Conservation (phyloP, 1,284 basidiomycete species). For the Xerocomus amazonicus region DNA sequence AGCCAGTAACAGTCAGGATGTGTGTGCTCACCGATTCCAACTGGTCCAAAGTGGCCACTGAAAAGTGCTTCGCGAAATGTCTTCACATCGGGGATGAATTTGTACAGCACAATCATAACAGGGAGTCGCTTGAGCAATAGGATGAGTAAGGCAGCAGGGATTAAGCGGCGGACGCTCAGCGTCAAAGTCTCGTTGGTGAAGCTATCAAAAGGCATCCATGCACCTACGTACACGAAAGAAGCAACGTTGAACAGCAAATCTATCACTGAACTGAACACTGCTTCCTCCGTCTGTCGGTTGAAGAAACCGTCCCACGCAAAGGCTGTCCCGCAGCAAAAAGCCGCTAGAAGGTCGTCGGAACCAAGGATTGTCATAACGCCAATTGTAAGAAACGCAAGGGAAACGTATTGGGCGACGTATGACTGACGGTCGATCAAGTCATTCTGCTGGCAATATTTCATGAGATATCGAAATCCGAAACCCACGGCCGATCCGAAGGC, state of each 20-base stretch:
- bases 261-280: conserved; percentile 95
- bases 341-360: conserved; percentile 91
- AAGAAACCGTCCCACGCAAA: conserved; percentile 99
- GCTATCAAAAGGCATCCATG: conserved; percentile 87
- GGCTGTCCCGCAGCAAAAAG: conserved; percentile 93
- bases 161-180: conserved; percentile 77
- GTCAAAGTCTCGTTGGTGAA: conserved; percentile 68
- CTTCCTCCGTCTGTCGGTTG: conserved; percentile 92
- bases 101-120: conserved; percentile 76
- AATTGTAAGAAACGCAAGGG: conserved; percentile 77
- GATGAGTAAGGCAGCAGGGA: conserved; percentile 78
- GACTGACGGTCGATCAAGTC: conserved; percentile 96
- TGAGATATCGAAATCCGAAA: conserved; percentile 82
- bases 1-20: neutral
- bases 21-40: conserved; percentile 64
- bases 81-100: conserved; percentile 92
- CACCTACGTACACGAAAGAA: conserved; percentile 89
- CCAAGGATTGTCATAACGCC: conserved; percentile 84
- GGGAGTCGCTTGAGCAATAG: conserved; percentile 83
- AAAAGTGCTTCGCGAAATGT: conserved; percentile 85
- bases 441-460: conserved; percentile 91
- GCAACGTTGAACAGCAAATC: conserved; percentile 89
- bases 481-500: conserved; percentile 81
- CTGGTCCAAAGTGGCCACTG: conserved; percentile 92
- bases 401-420: conserved; percentile 76